Conservation (phyloP, 2,329 filamentous ascomycete genomes). For the Trichophyton schoenleinii region DNA sequence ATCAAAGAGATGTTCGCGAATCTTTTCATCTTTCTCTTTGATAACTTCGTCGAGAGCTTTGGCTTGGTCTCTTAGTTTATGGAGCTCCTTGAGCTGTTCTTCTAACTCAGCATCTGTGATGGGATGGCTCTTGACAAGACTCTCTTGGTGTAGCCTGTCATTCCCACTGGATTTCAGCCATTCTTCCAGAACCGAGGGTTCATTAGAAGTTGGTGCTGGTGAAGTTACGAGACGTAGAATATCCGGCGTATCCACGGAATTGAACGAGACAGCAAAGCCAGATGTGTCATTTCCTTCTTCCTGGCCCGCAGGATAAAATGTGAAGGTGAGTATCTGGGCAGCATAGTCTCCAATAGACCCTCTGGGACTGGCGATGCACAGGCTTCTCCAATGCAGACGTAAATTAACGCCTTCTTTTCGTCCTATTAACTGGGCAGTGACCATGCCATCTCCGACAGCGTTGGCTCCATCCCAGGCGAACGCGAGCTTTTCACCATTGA, state of each 20-base stretch:
- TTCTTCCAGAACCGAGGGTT: conserved; percentile 13
- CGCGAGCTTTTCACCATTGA: conserved; percentile 20
- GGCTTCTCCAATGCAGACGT: conserved; percentile 17
- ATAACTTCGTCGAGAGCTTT: conserved; percentile 18
- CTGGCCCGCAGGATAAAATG: conserved; percentile 15
- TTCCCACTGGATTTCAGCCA: conserved; percentile 15
- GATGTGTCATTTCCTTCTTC: conserved; percentile 15
- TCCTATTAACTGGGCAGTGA: conserved; percentile 16
- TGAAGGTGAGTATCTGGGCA: conserved; percentile 21
- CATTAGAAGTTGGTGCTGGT: conserved; percentile 15
- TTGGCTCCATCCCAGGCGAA: conserved; percentile 16
- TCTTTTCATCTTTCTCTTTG: conserved; percentile 17
- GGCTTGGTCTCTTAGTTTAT: conserved; percentile 18
- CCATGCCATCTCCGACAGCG: conserved; percentile 17
- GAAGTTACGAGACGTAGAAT: conserved; percentile 20
- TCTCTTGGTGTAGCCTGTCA: conserved; percentile 6
- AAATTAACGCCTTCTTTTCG: conserved; percentile 12
- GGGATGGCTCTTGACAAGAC: neutral
- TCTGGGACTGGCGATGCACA: conserved; percentile 18
- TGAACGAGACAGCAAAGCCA: conserved; percentile 26
- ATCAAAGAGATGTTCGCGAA: conserved; percentile 19
- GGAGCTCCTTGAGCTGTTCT: conserved; percentile 17
- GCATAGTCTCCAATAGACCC: conserved; percentile 12
- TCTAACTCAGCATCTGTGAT: conserved; percentile 12
- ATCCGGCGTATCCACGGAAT: conserved; percentile 17